Evolutionary conservation across 1,139 yeast species (phyloP), one percentile per base, ranked within the genome.

Genomic region (Debaryomycetaceae sp.): DNA sequence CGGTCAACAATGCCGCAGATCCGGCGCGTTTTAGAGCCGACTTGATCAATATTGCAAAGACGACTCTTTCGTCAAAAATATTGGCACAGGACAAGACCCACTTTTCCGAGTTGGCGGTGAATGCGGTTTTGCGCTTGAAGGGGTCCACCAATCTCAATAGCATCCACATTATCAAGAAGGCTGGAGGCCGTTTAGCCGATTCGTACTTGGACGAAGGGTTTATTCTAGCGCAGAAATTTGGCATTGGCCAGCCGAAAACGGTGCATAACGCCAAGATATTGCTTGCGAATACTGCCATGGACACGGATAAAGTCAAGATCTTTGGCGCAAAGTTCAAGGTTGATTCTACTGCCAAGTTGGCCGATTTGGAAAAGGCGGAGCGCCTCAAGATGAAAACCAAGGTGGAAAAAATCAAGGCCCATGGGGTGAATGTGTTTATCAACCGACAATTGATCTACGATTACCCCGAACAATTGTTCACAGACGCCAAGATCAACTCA

Each of bases 271-370:
- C 94, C 22, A 79, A 73, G 44, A 85, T 90, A 39, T 68, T 92
- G 39, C 81, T 90, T 46, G 95, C 98, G 19, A 90, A 90, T 57
- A 90, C 98, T 8, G 77, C 97, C 15, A 77, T 90, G 85, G 98
- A 90, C 51, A 87, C 98, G 6, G 97, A 87, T 52, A 90, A 90
- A 55, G 97, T 90, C 35, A 90, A 90, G 58, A 77, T 90, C 32
- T 90, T 90, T 56, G 99, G 99, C 34, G 97, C 99, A 32, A 87
- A 92, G 55, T 87, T 90, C 61, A 83, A 86, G 56, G 98, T 90
- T 29, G 96, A 90, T 53, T 78, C 95, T 20, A 90, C 98, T 10
- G 73, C 90, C 33, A 90, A 90, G 54, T 70, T 92, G 43, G 98
- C 98, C 4, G 95, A 90, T 41, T 68, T 90, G 44, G 98, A 90